Conservation (phyloP, 371 early-diverging fungal species). For the Gilbertella persicaria region DNA sequence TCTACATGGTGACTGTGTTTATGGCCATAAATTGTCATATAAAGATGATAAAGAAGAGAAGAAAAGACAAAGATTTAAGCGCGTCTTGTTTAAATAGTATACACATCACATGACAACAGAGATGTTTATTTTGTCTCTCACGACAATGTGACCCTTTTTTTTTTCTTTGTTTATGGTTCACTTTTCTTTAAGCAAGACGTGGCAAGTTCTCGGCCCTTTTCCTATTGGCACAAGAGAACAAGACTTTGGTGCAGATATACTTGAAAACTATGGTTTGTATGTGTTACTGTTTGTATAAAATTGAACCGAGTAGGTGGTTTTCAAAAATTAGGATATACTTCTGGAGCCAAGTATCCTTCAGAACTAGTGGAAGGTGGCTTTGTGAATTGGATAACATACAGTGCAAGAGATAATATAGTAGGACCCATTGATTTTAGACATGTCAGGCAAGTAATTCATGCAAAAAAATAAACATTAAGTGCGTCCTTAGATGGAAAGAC, state of each 20-base stretch:
- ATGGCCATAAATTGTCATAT: conserved; percentile 30
- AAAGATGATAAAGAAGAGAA: not conserved
- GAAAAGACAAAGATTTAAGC: conserved; percentile 1
- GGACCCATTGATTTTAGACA: conserved; percentile 50
- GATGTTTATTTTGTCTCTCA: not conserved
- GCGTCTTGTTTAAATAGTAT: not conserved
- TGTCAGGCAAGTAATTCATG: conserved; percentile 21
- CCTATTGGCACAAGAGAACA: conserved; percentile 68
- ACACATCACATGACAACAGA: conserved; percentile 2
- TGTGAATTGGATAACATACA: conserved; percentile 54
- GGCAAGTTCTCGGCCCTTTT: conserved; percentile 66
- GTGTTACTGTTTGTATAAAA: too few relatives aligned
- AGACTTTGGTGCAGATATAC: conserved; percentile 67
- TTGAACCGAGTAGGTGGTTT: conserved; percentile 72
- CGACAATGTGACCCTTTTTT: not conserved
- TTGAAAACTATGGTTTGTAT: conserved; percentile 71
- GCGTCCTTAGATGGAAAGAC: conserved; percentile 52
- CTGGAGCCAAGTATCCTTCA: conserved; percentile 55
- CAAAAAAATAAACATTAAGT: not conserved
- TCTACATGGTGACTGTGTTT: conserved; percentile 22
- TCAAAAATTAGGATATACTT: conserved; percentile 43
- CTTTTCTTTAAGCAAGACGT: conserved; percentile 16
- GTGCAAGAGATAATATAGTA: conserved; percentile 44
- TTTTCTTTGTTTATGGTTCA: not conserved
- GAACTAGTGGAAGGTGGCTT: conserved; percentile 63